Percentiles rank a stretch among this genome's conserved stretches.
phyloP scores from a whole-genome alignment of 371 early-diverging fungal species.

The Entomophthora muscae region DNA sequence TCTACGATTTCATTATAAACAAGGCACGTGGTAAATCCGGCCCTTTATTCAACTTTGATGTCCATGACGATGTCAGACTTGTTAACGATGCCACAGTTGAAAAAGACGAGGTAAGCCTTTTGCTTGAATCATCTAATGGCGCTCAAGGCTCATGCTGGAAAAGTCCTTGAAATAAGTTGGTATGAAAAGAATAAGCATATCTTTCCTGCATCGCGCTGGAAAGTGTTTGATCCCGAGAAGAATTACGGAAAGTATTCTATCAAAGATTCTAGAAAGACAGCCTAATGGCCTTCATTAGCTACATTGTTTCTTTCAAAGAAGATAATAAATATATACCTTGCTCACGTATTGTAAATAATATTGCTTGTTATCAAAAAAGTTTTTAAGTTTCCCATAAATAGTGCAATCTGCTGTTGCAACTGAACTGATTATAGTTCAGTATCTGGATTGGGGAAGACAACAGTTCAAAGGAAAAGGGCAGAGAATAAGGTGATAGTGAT shows the following conservation, averaged over 20 bases:
- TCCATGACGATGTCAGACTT: slow-evolving; percentile 82
- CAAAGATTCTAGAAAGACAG: slow-evolving; percentile 20
- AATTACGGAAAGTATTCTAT: slow-evolving; percentile 71
- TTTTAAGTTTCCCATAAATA: too few relatives aligned
- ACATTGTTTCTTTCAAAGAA: too few relatives aligned
- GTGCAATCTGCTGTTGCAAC: too few relatives aligned
- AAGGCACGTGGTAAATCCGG: slow-evolving; percentile 92
- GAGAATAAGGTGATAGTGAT: too few relatives aligned
- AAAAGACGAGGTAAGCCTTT: slow-evolving; percentile 47
- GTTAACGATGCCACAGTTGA: slow-evolving; percentile 71
- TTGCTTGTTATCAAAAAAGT: too few relatives aligned
- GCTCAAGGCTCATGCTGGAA: slow-evolving; percentile 76
- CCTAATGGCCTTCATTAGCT: too few relatives aligned
- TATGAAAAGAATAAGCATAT: slow-evolving; percentile 94
- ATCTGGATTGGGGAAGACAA: too few relatives aligned
- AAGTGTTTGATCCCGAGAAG: slow-evolving; percentile 80
- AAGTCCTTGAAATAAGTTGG: slow-evolving; percentile 83
- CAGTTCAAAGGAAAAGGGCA: too few relatives aligned
- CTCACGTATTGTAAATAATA: too few relatives aligned
- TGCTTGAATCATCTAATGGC: not conserved
- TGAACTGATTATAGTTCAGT: too few relatives aligned
- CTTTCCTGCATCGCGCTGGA: slow-evolving; percentile 90
- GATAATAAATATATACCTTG: too few relatives aligned
- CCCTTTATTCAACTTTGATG: slow-evolving; percentile 84
- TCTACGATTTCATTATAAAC: slow-evolving; percentile 92